These are phyloP conservation scores for Protea cynaroides DNA, from an alignment of 164 flowering plant genomes.

Conservation along the genomic window DNA sequence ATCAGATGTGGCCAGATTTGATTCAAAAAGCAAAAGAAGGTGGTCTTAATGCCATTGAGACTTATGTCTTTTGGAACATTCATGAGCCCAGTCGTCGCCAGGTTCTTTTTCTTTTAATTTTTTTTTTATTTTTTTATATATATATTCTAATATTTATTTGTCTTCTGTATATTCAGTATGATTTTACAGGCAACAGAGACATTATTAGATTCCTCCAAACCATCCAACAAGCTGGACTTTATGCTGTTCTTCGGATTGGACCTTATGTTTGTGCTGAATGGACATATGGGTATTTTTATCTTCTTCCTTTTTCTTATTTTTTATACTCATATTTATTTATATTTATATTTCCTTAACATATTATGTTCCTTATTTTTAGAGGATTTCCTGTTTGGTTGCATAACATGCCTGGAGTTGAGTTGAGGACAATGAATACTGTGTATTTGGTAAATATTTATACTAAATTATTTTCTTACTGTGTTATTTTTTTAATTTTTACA, in stretches of 20 bases:
- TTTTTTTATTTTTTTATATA: neutral
- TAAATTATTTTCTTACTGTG: too few relatives aligned
- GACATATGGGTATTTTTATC: conserved; percentile 57
- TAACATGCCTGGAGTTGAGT: too few relatives aligned
- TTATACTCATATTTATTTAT: too few relatives aligned
- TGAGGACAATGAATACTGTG: too few relatives aligned
- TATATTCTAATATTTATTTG: neutral
- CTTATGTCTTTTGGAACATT: conserved; percentile 53
- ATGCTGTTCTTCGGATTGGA: conserved; percentile 58
- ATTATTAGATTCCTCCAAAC: conserved; percentile 55
- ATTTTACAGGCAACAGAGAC: conserved; percentile 51
- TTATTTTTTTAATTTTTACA: too few relatives aligned
- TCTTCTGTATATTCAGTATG: conserved; percentile 25
- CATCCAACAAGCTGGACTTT: conserved; percentile 50
- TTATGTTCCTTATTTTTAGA: too few relatives aligned
- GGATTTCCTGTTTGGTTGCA: too few relatives aligned
- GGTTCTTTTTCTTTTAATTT: neutral
- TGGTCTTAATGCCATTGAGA: conserved; percentile 48
- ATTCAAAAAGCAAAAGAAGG: conserved; percentile 49
- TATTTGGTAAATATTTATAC: too few relatives aligned
- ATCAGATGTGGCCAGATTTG: conserved; percentile 56
- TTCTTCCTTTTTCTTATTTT: too few relatives aligned
- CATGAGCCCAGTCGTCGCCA: conserved; percentile 44
- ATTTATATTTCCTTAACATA: too few relatives aligned
- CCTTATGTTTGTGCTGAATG: conserved; percentile 82